phyloP scores from a whole-genome alignment of 108 stramenopile genomes.

The Fistulifera pelliculosa region DNA sequence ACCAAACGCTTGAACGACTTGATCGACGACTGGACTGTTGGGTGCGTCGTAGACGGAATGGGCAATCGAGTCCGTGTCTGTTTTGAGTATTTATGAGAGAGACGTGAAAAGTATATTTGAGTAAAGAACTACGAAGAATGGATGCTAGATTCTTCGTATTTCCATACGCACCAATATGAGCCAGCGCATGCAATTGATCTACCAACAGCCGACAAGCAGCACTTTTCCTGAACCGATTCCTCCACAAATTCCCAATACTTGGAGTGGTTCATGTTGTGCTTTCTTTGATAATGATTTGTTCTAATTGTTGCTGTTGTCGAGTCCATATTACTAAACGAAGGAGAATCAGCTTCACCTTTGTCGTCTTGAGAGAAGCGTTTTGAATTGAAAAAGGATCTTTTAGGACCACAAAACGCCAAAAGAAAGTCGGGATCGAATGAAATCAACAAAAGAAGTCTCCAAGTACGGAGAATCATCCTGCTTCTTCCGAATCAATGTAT shows the following conservation, averaged over 20 bases:
- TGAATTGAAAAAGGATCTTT: no score
- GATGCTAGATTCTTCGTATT: neutral
- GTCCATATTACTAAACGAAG: no score
- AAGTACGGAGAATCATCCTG: no score
- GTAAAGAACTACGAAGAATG: neutral
- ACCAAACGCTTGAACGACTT: conserved; percentile 55
- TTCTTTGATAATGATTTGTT: neutral
- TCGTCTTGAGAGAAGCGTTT: no score
- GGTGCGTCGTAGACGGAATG: conserved; percentile 66
- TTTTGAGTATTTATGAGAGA: no score
- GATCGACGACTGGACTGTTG: conserved; percentile 39
- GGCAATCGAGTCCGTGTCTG: conserved; percentile 71
- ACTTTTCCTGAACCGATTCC: conserved; percentile 79
- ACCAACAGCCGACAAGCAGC: conserved; percentile 61
- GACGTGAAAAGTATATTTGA: neutral
- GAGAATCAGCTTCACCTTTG: no score
- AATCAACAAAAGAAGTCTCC: no score
- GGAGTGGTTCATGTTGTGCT: neutral
- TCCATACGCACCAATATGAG: conserved; percentile 32
- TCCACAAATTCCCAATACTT: conserved; percentile 56
- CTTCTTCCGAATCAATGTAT: no score
- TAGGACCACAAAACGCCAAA: no score
- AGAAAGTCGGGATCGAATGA: no score
- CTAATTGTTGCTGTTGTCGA: no score
- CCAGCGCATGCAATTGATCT: conserved; percentile 36